Percentiles rank a stretch among this genome's conserved stretches.
These are phyloP conservation scores for Ambrosiella cleistominuta DNA, from an alignment of 2,329 filamentous ascomycete genomes.

Conservation along the genomic window DNA sequence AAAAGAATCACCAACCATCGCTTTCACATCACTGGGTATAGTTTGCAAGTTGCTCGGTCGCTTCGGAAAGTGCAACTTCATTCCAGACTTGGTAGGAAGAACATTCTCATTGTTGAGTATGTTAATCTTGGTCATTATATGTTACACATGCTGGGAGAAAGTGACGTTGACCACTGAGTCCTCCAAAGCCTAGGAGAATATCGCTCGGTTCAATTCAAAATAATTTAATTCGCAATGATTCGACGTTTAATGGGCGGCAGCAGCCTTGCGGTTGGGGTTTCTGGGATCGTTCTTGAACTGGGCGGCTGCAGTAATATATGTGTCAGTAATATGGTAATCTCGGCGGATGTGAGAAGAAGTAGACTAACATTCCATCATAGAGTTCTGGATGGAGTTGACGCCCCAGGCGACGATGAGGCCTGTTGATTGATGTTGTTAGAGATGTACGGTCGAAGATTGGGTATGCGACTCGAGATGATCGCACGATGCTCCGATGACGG, in stretches of 20 bases:
- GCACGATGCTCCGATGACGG: neutral
- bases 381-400: conserved; percentile 65
- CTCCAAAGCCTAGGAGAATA: neutral
- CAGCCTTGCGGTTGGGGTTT: conserved; percentile 47
- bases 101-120: neutral
- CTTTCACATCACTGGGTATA: no score
- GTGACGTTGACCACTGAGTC: neutral
- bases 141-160: conserved; percentile 2
- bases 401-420: conserved; percentile 79
- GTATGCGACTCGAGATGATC: neutral
- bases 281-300: conserved; percentile 96
- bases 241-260: conserved; percentile 13
- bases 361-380: conserved; percentile 55
- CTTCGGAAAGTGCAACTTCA: no score
- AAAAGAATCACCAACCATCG: no score
- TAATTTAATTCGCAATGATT: neutral
- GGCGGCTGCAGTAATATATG: conserved; percentile 42
- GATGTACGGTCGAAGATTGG: neutral
- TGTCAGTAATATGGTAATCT: conserved; percentile 7
- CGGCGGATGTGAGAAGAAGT: neutral
- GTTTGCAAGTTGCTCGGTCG: no score
- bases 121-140: conserved; percentile 6
- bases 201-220: conserved; percentile 5
- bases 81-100: no score
- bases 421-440: conserved; percentile 20